phyloP scores from a whole-genome alignment of 2,329 filamentous ascomycete species.

The Falciphora oryzae region DNA sequence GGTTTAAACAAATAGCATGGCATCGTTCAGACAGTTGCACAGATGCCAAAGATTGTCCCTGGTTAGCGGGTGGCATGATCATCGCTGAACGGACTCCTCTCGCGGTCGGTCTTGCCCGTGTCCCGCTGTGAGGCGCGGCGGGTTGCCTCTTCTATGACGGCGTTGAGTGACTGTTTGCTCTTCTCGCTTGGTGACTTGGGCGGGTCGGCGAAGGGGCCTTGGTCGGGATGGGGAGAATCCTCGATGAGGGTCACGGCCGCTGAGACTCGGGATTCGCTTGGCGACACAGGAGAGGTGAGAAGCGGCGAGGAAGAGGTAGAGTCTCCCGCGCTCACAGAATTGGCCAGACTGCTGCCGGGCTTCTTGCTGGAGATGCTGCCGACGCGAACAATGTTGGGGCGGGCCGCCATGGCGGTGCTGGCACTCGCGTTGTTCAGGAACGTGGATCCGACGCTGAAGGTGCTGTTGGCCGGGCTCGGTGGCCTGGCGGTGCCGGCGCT shows the following conservation, averaged over 20 bases:
- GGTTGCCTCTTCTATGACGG: conserved; percentile 49
- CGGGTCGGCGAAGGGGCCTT: conserved; percentile 56
- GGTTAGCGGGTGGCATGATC: conserved; percentile 47
- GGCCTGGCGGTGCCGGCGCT: conserved; percentile 33
- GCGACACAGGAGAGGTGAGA: neutral
- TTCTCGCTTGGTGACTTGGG: conserved; percentile 28
- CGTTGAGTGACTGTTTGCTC: conserved; percentile 44
- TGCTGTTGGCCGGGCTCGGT: conserved; percentile 46
- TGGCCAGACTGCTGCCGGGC: conserved; percentile 23
- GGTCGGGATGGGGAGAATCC: conserved; percentile 42
- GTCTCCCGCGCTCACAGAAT: conserved; percentile 1
- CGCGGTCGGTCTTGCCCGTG: conserved; percentile 24
- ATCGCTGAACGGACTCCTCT: conserved; percentile 50
- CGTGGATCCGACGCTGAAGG: conserved; percentile 63
- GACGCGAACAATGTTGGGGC: conserved; percentile 56
- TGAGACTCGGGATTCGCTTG: conserved; percentile 20
- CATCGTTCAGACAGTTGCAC: neutral
- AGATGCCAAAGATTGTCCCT: neutral
- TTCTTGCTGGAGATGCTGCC: conserved; percentile 42
- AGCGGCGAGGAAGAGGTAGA: neutral
- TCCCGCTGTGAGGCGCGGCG: conserved; percentile 32
- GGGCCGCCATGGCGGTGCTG: conserved; percentile 49
- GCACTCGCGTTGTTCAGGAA: conserved; percentile 60
- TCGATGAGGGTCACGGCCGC: conserved; percentile 45
- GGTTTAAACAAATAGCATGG: neutral